Evolutionary conservation across 1,284 basidiomycete genomes (phyloP), one percentile per base, ranked within the genome.

Genomic region (Fomes fomentarius): DNA sequence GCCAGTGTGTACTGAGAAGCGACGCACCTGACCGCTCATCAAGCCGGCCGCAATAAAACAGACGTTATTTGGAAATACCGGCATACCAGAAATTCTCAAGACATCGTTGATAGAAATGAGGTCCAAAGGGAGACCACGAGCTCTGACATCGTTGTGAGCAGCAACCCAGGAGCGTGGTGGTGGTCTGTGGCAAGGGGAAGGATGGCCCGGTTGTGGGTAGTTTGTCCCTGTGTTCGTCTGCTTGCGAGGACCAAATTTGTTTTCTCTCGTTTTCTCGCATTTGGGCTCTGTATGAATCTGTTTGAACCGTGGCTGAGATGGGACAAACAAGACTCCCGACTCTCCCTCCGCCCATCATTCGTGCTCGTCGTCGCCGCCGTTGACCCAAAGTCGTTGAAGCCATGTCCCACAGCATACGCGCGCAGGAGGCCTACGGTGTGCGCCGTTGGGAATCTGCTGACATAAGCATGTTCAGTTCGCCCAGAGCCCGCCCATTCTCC

Each of bases 241-340:
- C 71, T 72, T 72, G 71, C 58, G 73, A 76, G 63, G 61, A 57
- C 64, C 68, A 69, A 69, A 80, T 76, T 80, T 87, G 84, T 87
- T 85, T 85, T 85, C 82, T 77, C 74, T 73, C 82, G 84, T 85
- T 84, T 79, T 85, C 76, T 71, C 79, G 73, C 76, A 81, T 86
- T 87, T 87, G 85, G 77, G 77, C 80, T 71, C 73, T 79, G 79
- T 83, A 76, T 75, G 74, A 73, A 73, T 75, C 74, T 83, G 82
- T 81, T 84, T 70, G 58, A 60, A 56, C 52, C 58, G 60, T 57
- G 63, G 61, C 63, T 60, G 68, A 74, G 72, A 73, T 72, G 76
- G 19, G 72, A 76, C 68, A 69, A 68, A 67, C 63, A 63, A 58
- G 26, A 43, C 43, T 24, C 52, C 49, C 44, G 21, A 19, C 57